These are phyloP conservation scores for Nissolia schottii DNA, from an alignment of 306 rosid species.

Conservation along the genomic window DNA sequence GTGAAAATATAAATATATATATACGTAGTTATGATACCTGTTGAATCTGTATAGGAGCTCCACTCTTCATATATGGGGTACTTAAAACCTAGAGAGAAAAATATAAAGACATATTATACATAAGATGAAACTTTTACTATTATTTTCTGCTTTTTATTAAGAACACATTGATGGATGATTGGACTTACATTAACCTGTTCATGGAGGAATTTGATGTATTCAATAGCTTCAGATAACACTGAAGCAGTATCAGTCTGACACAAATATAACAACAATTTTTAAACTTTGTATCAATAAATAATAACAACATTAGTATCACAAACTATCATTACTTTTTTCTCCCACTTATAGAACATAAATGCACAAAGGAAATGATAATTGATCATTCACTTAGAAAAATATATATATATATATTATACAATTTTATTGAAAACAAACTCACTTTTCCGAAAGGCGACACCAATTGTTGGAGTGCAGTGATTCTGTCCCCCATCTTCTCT, in stretches of 20 bases:
- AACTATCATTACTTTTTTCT: neutral
- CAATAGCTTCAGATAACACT: conserved; percentile 98
- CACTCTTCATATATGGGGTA: conserved; percentile 92
- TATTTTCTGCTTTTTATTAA: neutral
- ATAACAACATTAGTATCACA: neutral
- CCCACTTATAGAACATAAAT: conserved; percentile 10
- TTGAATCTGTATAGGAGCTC: conserved; percentile 71
- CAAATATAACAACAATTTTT: conserved; percentile 15
- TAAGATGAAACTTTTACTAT: neutral
- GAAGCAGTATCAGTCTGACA: conserved; percentile 99
- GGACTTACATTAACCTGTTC: conserved; percentile 89
- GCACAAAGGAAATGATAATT: conserved; percentile 36
- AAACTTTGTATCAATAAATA: conserved; percentile 14
- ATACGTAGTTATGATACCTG: conserved; percentile 51
- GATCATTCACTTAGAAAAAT: conserved; percentile 7
- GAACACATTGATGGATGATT: conserved; percentile 14
- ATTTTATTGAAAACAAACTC: conserved; percentile 31
- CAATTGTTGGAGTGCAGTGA: conserved; percentile 99
- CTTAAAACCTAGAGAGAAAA: conserved; percentile 58
- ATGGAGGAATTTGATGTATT: conserved; percentile 93
- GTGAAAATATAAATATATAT: neutral
- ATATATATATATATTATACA: neutral
- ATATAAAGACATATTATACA: neutral
- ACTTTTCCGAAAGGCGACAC: conserved; percentile 99
- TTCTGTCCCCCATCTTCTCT: conserved; percentile 99